phyloP scores from a whole-genome alignment of 2,329 filamentous ascomycete genomes.

The Paecilomyces sp. region DNA sequence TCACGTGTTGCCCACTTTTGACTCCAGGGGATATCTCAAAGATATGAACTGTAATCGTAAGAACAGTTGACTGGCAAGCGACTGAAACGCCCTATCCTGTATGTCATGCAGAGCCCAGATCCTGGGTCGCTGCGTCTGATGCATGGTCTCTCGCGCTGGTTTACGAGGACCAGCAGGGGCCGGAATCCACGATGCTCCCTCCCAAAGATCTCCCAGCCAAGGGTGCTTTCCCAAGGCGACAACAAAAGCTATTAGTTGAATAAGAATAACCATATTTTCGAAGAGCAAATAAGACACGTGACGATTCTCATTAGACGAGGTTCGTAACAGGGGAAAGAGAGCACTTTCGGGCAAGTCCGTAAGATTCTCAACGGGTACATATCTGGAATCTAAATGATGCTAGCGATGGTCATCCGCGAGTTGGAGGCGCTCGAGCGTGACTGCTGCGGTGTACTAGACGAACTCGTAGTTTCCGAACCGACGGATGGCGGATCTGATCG shows the following conservation, averaged over 20 bases:
- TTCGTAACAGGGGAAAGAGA: not conserved
- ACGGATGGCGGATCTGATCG: slow-evolving; percentile 12
- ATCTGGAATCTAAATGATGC: slow-evolving; percentile 31
- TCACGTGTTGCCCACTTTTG: slow-evolving; percentile 15
- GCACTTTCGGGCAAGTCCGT: not conserved
- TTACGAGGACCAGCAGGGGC: too few species aligned
- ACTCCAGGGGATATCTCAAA: not conserved
- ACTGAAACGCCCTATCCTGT: not conserved
- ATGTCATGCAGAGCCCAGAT: not conserved
- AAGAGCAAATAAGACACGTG: not conserved
- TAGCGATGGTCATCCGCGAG: slow-evolving; percentile 41
- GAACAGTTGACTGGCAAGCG: not conserved
- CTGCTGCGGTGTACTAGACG: slow-evolving; percentile 16
- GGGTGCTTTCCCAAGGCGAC: not conserved
- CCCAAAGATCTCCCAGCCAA: not conserved
- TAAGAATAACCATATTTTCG: not conserved
- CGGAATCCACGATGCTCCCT: not conserved
- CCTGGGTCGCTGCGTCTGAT: not conserved
- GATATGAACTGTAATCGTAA: not conserved
- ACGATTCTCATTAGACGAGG: not conserved
- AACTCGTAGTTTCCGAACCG: slow-evolving; percentile 13
- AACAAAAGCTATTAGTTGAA: not conserved
- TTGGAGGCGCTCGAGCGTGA: slow-evolving; percentile 20
- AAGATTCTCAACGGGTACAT: not conserved
- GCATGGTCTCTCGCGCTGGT: not conserved